phyloP scores from a whole-genome alignment of 2,329 filamentous ascomycete species.

The Xylariaceae sp. region DNA sequence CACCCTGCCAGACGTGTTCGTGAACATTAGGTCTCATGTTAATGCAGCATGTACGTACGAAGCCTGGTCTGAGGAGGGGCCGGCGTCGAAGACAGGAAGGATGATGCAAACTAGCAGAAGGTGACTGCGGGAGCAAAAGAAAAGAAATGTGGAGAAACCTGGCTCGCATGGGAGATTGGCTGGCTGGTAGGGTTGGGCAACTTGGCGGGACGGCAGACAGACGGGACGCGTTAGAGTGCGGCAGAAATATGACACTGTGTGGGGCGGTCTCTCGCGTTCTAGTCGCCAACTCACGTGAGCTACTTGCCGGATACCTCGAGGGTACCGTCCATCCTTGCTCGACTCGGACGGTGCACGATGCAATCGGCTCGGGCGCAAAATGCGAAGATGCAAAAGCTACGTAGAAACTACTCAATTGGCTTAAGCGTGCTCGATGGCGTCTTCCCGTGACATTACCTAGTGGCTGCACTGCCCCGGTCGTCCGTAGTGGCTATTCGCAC shows the following conservation, averaged over 20 bases:
- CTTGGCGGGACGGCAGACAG: too few species aligned
- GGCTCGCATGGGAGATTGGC: conserved; percentile 10
- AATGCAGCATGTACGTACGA: neutral
- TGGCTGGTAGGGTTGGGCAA: conserved; percentile 9
- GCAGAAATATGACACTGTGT: conserved; percentile 20
- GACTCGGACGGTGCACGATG: neutral
- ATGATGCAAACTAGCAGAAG: conserved; percentile 6
- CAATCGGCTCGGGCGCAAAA: neutral
- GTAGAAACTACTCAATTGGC: neutral
- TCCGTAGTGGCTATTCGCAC: too few species aligned
- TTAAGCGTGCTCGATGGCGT: neutral
- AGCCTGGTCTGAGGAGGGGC: conserved; percentile 1
- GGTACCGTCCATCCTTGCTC: neutral
- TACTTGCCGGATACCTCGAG: neutral
- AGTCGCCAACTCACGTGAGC: conserved; percentile 30
- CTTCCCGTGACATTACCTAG: neutral
- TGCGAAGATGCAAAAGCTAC: neutral
- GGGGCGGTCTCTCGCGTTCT: conserved; percentile 22
- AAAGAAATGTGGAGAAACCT: conserved; percentile 18
- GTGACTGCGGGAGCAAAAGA: conserved; percentile 12
- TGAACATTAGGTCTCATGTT: neutral
- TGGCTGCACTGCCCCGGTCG: neutral
- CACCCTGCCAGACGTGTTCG: neutral
- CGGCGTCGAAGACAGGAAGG: conserved; percentile 2
- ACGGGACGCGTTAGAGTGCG: conserved; percentile 7